Base-by-base conservation (phyloP, 306 rosid species). In the Neltuma alba region DNA sequence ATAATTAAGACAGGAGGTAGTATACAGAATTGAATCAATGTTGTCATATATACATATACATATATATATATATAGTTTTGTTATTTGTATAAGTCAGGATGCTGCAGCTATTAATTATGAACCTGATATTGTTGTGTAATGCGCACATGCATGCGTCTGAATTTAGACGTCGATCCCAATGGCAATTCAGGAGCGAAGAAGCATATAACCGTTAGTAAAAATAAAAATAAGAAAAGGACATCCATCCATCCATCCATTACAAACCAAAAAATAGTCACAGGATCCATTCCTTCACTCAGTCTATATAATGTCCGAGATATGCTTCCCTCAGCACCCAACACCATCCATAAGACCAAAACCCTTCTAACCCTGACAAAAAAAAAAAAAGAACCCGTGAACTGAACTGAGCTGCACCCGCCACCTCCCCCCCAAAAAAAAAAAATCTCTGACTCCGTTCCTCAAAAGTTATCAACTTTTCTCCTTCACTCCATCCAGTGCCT, bases 301-400 rank as follows among this genome's bases (percentile, higher is more conserved):
- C 13, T 21, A 54, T 2, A 9, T 7, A n/a, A 52, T 8, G 27
- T 28, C 55, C n/a, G n/a, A 50, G 16, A 10, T 36, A 38, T 38
- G 45, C 71, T 65, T 9, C 47, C 28, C 5, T 37, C 70, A 3
- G 3, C 38, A 6, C 42, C 42, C 70, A 3, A 9, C 38, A 6
- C 42, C 42, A 66, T 31, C 20, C 44, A n/a, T n/a, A n/a, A n/a
- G n/a, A n/a, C n/a, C 21, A 21, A 70, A 6, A 70, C 44, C 75
- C 36, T 63, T 16, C 10, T 0, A 41, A 60, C 21, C 58, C 23
- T 13, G 2, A 3, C 3, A 37, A 37, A 37, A 37, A 37, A n/a
- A n/a, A n/a, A n/a, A n/a, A n/a, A n/a, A n/a, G n/a, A n/a, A n/a
- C 89, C 85, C 86, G 86, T 88, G 91, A 89, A 77, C 5, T 15